These are phyloP conservation scores for Cladosporium sp. DNA, from an alignment of 2,329 filamentous ascomycete species.

Conservation along the genomic window DNA sequence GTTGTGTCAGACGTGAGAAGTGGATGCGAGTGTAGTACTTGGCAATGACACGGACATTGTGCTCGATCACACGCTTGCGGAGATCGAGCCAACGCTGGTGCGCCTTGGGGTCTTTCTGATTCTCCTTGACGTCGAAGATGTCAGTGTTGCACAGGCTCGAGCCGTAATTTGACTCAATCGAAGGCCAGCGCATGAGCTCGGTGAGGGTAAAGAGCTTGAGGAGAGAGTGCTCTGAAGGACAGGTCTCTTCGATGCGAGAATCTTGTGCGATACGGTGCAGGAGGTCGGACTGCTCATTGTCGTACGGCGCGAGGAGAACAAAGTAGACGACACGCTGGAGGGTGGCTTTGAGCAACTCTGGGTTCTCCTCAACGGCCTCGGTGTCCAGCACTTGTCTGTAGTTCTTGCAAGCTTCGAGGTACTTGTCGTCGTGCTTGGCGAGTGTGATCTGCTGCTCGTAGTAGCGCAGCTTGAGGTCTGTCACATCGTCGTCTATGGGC, in stretches of 20 bases:
- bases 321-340: slow-evolving; percentile 97
- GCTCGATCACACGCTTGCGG: slow-evolving; percentile 97
- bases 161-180: slow-evolving; percentile 84
- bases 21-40: slow-evolving; percentile 99
- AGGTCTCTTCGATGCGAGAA: slow-evolving; percentile 60
- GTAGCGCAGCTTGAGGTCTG: slow-evolving; percentile 90
- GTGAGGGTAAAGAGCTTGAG: slow-evolving; percentile 93
- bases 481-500: slow-evolving; percentile 83
- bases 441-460: slow-evolving; percentile 97
- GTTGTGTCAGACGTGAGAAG: slow-evolving; percentile 83
- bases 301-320: slow-evolving; percentile 91
- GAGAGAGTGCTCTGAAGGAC: slow-evolving; percentile 74
- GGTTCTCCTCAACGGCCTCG: slow-evolving; percentile 88
- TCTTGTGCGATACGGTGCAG: slow-evolving; percentile 91
- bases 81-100: slow-evolving; percentile 88
- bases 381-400: slow-evolving; percentile 97
- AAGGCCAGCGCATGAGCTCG: slow-evolving; percentile 97
- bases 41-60: slow-evolving; percentile 95
- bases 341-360: slow-evolving; percentile 77
- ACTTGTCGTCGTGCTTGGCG: slow-evolving; percentile 96
- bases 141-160: slow-evolving; percentile 85
- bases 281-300: slow-evolving; percentile 97
- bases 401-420: slow-evolving; percentile 96
- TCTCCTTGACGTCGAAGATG: slow-evolving; percentile 72
- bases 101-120: slow-evolving; percentile 69